Percentiles rank a stretch among this genome's conserved stretches.
These are phyloP conservation scores for Claviceps quebecensis DNA, from an alignment of 2,329 filamentous ascomycete species.

Conservation along the genomic window DNA sequence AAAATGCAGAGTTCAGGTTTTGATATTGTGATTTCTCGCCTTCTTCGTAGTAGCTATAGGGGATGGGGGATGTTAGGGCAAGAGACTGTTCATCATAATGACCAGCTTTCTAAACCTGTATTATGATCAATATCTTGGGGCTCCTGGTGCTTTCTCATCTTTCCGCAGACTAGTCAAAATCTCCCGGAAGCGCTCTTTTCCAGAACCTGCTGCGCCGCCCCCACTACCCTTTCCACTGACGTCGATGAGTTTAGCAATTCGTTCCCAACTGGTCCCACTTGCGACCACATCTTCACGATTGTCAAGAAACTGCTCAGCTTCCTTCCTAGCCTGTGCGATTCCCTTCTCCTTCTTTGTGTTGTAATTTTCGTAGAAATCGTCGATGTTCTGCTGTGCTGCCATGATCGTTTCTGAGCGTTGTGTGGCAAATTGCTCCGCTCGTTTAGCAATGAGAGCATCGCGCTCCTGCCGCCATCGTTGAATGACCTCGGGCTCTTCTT, in stretches of 20 bases:
- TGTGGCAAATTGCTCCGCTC: constrained; percentile 66
- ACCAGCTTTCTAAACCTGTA: background rate
- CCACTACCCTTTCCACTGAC: constrained; percentile 82
- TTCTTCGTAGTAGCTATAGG: background rate
- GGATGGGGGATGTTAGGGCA: background rate
- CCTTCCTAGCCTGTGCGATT: constrained; percentile 73
- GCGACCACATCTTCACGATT: constrained; percentile 85
- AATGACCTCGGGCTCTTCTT: constrained; percentile 80
- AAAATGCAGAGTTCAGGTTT: too few relatives aligned
- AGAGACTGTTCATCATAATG: background rate
- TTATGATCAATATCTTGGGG: constrained; percentile 45
- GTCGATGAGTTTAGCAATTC: constrained; percentile 95
- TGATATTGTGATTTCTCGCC: background rate
- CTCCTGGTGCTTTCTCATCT: constrained; percentile 72
- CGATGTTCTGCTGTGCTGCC: constrained; percentile 85
- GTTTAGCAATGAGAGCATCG: constrained; percentile 68
- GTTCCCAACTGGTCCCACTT: constrained; percentile 95
- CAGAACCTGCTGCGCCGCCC: constrained; percentile 76
- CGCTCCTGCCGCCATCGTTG: constrained; percentile 86
- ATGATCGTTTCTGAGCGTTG: constrained; percentile 78
- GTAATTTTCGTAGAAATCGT: constrained; percentile 99
- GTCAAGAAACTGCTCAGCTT: constrained; percentile 84
- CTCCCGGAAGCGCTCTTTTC: constrained; percentile 94
- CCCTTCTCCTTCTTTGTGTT: constrained; percentile 96
- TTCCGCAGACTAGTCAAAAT: constrained; percentile 76